Evolutionary conservation across 2,329 filamentous ascomycete genomes (phyloP).

Genomic region (Fusarium graminum): DNA sequence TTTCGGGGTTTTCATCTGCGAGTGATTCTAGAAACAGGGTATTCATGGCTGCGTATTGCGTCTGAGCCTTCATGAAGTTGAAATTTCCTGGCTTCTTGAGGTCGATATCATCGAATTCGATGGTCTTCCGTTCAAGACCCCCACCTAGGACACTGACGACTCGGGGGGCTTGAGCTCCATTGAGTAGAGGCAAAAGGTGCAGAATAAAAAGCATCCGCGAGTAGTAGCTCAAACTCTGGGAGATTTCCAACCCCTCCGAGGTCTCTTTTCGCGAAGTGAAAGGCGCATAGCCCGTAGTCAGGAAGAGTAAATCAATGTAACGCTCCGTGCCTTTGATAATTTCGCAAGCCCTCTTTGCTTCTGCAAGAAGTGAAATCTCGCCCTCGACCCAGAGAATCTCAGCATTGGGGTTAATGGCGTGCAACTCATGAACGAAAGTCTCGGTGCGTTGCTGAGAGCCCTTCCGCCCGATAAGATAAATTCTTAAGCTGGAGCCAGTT

Average conservation of each 20-base stretch:
- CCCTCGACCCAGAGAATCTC: conserved; percentile 59
- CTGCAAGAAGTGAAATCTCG: conserved; percentile 60
- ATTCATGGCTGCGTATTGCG: conserved; percentile 49
- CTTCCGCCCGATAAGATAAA: conserved; percentile 60
- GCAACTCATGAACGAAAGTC: conserved; percentile 55
- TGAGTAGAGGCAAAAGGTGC: conserved; percentile 58
- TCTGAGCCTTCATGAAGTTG: conserved; percentile 42
- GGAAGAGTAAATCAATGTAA: conserved; percentile 59
- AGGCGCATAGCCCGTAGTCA: conserved; percentile 60
- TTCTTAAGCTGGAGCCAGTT: conserved; percentile 52
- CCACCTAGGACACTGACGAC: conserved; percentile 49
- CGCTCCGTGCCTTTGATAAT: conserved; percentile 56
- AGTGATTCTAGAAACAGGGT: conserved; percentile 46
- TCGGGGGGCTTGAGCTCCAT: conserved; percentile 42
- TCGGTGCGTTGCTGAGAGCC: conserved; percentile 50
- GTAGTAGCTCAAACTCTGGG: conserved; percentile 59
- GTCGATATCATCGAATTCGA: conserved; percentile 48
- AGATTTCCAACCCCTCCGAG: conserved; percentile 58
- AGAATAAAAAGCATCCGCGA: conserved; percentile 58
- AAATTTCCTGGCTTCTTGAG: conserved; percentile 49
- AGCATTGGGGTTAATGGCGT: conserved; percentile 54
- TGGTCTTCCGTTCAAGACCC: conserved; percentile 23
- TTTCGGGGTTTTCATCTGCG: conserved; percentile 34
- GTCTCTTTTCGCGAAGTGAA: conserved; percentile 56
- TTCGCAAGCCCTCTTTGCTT: conserved; percentile 56